Evolutionary conservation across 1,284 basidiomycete species (phyloP).

Genomic region (Sanghuangporus baumii): DNA sequence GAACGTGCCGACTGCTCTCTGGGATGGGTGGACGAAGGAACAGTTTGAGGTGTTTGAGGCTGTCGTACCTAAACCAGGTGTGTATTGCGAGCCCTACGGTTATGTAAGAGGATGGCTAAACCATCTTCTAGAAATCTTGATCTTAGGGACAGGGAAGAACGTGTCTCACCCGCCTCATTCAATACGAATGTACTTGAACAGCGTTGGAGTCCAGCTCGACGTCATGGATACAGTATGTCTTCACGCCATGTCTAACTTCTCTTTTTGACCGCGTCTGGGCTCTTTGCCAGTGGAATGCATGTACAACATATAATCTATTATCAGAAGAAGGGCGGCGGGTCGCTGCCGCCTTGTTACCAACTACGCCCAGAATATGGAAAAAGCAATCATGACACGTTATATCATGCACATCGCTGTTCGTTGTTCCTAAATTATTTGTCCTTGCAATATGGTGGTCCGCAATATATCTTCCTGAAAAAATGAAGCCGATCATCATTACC

Average conservation of each 20-base stretch:
- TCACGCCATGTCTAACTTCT: background rate
- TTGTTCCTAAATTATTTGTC: background rate
- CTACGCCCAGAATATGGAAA: constrained; percentile 43
- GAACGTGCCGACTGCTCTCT: constrained; percentile 60
- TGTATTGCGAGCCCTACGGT: constrained; percentile 26
- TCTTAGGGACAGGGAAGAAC: constrained; percentile 82
- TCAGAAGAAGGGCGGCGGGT: constrained; percentile 90
- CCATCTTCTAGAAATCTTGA: constrained; percentile 66
- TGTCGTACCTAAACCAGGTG: constrained; percentile 82
- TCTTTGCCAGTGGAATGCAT: constrained; percentile 41
- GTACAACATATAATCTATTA: constrained; percentile 91
- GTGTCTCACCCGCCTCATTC: constrained; percentile 67
- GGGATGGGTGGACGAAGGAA: constrained; percentile 61
- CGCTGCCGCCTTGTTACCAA: constrained; percentile 81
- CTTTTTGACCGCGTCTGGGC: background rate
- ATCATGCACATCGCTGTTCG: background rate
- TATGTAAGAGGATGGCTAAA: background rate
- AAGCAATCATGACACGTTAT: background rate
- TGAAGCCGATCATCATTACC: no score
- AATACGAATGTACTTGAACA: constrained; percentile 65
- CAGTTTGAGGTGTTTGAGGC: constrained; percentile 79
- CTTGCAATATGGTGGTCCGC: background rate
- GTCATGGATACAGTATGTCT: constrained; percentile 85
- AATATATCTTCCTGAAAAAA: no score
- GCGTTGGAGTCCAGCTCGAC: constrained; percentile 85